phyloP scores from a whole-genome alignment of 1,139 yeast species.

The Hansenula lynferdii region DNA sequence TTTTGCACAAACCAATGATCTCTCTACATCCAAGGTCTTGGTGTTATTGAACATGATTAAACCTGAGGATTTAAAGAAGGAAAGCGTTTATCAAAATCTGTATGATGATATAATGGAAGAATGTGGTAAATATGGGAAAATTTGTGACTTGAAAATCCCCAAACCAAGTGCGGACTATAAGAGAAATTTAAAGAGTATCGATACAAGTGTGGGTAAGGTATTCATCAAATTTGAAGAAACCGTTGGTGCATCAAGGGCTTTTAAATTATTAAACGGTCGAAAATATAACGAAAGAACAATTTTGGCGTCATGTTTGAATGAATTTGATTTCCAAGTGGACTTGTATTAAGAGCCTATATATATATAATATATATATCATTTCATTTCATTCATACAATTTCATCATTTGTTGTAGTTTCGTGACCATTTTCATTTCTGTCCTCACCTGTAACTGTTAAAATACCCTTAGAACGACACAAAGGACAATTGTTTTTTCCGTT shows the following conservation, averaged over 20 bases:
- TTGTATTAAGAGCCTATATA: constrained; percentile 16
- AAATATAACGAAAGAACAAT: constrained; percentile 67
- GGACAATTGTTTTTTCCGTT: constrained; percentile 58
- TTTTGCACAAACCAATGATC: constrained; percentile 12
- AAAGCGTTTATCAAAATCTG: constrained; percentile 43
- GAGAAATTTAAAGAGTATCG: constrained; percentile 34
- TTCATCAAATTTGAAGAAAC: constrained; percentile 58
- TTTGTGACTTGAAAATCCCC: constrained; percentile 58
- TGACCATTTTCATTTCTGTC: not conserved
- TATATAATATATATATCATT: too few relatives aligned
- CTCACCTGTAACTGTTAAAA: constrained; percentile 7
- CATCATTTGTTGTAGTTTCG: not conserved
- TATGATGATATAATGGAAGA: constrained; percentile 48
- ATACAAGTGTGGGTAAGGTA: constrained; percentile 62
- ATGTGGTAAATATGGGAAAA: constrained; percentile 48
- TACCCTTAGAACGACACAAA: constrained; percentile 45
- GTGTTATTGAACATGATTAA: constrained; percentile 64
- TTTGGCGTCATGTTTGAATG: constrained; percentile 59
- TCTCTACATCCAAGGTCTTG: constrained; percentile 38
- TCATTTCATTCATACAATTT: not conserved
- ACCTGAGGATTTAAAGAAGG: constrained; percentile 57
- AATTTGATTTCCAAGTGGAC: constrained; percentile 44
- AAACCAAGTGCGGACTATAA: constrained; percentile 51
- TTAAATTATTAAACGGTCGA: constrained; percentile 62
- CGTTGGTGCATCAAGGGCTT: constrained; percentile 52